A percentile compares a stretch with the other conserved stretches of the same genome.
phyloP scores from a whole-genome alignment of 345 rosid genomes.

The Ceriops decandra region DNA sequence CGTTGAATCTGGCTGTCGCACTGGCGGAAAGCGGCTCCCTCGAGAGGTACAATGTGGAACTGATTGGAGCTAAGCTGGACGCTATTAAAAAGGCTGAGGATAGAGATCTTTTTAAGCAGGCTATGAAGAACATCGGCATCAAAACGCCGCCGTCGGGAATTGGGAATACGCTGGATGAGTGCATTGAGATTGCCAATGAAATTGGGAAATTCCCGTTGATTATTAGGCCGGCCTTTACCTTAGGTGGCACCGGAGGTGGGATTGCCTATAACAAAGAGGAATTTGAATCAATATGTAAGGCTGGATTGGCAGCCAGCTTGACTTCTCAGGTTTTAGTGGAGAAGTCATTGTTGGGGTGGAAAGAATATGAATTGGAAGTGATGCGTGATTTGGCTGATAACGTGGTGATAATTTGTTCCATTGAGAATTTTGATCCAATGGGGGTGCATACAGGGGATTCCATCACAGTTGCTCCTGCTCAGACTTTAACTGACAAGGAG shows the following conservation, averaged over 20 bases:
- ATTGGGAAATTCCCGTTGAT: conserved; percentile 96
- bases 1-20: conserved; percentile 85
- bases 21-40: conserved; percentile 74
- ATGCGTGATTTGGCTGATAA: conserved; percentile 98
- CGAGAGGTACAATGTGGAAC: conserved; percentile 68
- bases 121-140: conserved; percentile 80
- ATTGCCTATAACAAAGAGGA: conserved; percentile 94
- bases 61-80: conserved; percentile 89
- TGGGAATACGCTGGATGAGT: conserved; percentile 77
- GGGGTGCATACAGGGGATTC: conserved; percentile 99
- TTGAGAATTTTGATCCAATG: conserved; percentile 97
- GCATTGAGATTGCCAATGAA: conserved; percentile 58
- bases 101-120: conserved; percentile 77
- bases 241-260: conserved; percentile 98
- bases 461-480: conserved; percentile 97
- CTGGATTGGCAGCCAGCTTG: conserved; percentile 83
- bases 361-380: conserved; percentile 94
- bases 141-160: conserved; percentile 95
- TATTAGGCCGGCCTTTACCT: conserved; percentile 87
- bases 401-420: conserved; percentile 92
- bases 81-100: conserved; percentile 97
- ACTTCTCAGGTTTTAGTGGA: conserved; percentile 90
- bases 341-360: conserved; percentile 95
- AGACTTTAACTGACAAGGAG: conserved; percentile 91
- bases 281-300: conserved; percentile 75